Evolutionary conservation across 164 flowering plant genomes (phyloP).

Genomic region (Dillenia suffruticosa): DNA sequence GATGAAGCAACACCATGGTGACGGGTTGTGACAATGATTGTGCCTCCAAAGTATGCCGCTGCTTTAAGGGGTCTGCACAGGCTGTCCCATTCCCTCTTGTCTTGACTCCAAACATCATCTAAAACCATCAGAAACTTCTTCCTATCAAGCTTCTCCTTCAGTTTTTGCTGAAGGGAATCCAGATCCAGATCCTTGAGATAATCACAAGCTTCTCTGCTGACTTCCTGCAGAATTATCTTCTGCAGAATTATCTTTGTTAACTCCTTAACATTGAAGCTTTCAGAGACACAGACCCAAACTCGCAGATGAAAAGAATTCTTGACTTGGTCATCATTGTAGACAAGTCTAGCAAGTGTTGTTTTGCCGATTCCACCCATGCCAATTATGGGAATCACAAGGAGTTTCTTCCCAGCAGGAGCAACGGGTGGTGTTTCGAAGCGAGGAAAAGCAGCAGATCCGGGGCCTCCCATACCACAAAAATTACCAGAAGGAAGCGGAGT

Average conservation of each 20-base stretch:
- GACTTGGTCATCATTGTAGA: conserved; percentile 5
- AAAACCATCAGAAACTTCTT: conserved; percentile 5
- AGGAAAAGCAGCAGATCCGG: too few species aligned
- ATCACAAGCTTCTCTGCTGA: neutral
- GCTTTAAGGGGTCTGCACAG: neutral
- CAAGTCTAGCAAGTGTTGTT: neutral
- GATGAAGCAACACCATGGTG: conserved; percentile 5
- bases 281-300: conserved; percentile 16
- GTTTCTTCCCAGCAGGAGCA: too few species aligned
- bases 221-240: neutral
- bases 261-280: conserved; percentile 4
- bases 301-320: conserved; percentile 1
- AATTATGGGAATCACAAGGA: too few species aligned
- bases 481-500: too few species aligned
- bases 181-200: neutral
- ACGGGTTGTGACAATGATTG: conserved; percentile 15
- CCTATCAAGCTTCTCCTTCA: neutral
- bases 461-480: too few species aligned
- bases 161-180: neutral
- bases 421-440: too few species aligned
- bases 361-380: too few species aligned
- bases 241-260: neutral
- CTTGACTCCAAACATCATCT: conserved; percentile 6
- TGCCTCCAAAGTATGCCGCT: conserved; percentile 8
- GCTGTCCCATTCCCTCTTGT: too few species aligned